These are phyloP conservation scores for Penicillium lividum DNA, from an alignment of 495 filamentous ascomycete genomes.

Conservation along the genomic window DNA sequence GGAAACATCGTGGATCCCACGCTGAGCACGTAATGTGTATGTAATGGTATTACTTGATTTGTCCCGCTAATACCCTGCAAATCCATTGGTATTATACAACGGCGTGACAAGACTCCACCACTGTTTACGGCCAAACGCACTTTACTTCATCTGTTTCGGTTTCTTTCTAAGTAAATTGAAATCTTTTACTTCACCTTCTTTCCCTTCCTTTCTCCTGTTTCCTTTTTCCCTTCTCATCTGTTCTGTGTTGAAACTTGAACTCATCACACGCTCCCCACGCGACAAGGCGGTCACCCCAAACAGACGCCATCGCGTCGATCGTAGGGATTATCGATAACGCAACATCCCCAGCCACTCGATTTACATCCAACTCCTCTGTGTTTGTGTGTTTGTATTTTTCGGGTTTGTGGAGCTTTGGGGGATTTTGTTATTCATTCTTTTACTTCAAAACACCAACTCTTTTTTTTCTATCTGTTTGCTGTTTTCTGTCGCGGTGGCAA, in stretches of 20 bases:
- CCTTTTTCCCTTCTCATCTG: background rate
- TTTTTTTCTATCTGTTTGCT: constrained; percentile 7
- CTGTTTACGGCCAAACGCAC: constrained; percentile 33
- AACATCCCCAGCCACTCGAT: constrained; percentile 32
- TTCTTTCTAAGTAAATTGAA: constrained; percentile 3
- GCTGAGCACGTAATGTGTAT: constrained; percentile 16
- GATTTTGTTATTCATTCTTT: background rate
- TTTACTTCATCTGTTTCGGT: constrained; percentile 11
- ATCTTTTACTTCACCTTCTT: background rate
- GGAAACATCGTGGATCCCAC: constrained; percentile 34
- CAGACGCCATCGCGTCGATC: constrained; percentile 39
- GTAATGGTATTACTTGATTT: constrained; percentile 28
- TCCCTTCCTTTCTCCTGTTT: constrained; percentile 1
- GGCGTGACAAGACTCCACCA: constrained; percentile 25
- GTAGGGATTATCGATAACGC: constrained; percentile 38
- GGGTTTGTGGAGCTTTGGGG: constrained; percentile 2
- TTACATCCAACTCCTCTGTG: constrained; percentile 7
- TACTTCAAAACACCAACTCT: background rate
- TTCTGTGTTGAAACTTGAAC: background rate
- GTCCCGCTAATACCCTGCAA: background rate
- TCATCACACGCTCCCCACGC: constrained; percentile 31
- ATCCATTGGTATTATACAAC: constrained; percentile 18
- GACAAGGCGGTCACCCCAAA: constrained; percentile 39
- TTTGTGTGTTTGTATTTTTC: constrained; percentile 8
- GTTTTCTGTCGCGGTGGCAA: constrained; percentile 39